These are phyloP conservation scores for Backusella westeae DNA, from an alignment of 192 early-diverging fungal genomes.

Conservation along the genomic window DNA sequence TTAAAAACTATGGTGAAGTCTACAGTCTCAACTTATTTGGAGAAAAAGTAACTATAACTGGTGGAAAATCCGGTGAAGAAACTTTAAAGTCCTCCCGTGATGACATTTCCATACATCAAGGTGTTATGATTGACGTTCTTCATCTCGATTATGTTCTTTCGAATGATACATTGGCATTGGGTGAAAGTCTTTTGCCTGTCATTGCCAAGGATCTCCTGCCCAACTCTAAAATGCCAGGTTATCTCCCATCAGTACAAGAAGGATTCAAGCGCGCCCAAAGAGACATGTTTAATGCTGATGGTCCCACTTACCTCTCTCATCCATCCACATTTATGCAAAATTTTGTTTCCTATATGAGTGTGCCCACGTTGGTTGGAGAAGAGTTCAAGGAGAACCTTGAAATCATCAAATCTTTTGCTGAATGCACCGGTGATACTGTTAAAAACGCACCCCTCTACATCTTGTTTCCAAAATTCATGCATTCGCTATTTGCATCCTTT, in stretches of 20 bases:
- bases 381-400: slow-evolving; percentile 14
- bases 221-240: slow-evolving; percentile 10
- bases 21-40: slow-evolving; percentile 24
- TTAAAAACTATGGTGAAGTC: slow-evolving; percentile 24
- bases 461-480: slow-evolving; percentile 7
- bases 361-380: slow-evolving; percentile 17
- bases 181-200: background rate
- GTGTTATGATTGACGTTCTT: slow-evolving; percentile 11
- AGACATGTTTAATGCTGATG: background rate
- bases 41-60: slow-evolving; percentile 7
- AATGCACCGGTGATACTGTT: slow-evolving; percentile 17
- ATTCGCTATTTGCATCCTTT: background rate
- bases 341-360: slow-evolving; percentile 29
- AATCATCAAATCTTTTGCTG: slow-evolving; percentile 19
- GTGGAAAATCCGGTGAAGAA: slow-evolving; percentile 21
- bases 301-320: background rate
- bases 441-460: slow-evolving; percentile 6
- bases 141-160: slow-evolving; percentile 18
- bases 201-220: slow-evolving; percentile 9
- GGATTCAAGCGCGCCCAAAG: slow-evolving; percentile 1
- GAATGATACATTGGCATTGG: background rate
- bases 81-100: slow-evolving; percentile 11
- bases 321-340: slow-evolving; percentile 8
- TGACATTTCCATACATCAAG: slow-evolving; percentile 17
- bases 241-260: background rate